Evolutionary conservation across 805 yeast species (phyloP).

Genomic region (Hanseniaspora mollemarum): DNA sequence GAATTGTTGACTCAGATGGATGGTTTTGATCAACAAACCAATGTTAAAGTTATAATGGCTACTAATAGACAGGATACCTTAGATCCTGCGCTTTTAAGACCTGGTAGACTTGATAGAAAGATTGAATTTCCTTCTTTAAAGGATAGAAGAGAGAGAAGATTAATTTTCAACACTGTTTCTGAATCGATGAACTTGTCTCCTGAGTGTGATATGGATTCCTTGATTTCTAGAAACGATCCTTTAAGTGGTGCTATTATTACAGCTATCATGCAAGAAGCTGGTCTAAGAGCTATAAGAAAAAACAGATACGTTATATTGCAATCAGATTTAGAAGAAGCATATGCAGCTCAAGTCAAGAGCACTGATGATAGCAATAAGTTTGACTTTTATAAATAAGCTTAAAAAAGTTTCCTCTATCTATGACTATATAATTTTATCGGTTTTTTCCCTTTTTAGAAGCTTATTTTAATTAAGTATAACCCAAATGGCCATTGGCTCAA

Average conservation of each 20-base stretch:
- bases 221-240: conserved; percentile 92
- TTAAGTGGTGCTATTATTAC: conserved; percentile 95
- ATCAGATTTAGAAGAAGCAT: conserved; percentile 94
- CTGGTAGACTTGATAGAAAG: conserved; percentile 96
- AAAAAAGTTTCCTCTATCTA: not conserved
- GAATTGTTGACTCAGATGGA: conserved; percentile 98
- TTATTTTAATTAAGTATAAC: not conserved
- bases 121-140: conserved; percentile 93
- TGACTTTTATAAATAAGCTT: conserved; percentile 77
- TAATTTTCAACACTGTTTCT: conserved; percentile 90
- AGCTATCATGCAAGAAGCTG: conserved; percentile 99
- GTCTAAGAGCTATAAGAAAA: conserved; percentile 94
- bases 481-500: conserved; percentile 5
- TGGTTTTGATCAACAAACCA: conserved; percentile 91
- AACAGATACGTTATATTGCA: conserved; percentile 94
- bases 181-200: conserved; percentile 97
- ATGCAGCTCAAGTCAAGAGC: conserved; percentile 89
- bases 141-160: conserved; percentile 95
- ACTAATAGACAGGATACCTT: conserved; percentile 98
- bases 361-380: conserved; percentile 93
- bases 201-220: conserved; percentile 88
- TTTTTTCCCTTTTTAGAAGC: not conserved
- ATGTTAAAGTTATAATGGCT: conserved; percentile 97
- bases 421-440: not conserved
- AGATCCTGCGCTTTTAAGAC: conserved; percentile 95